These are phyloP conservation scores for Saturnispora halmiae DNA, from an alignment of 805 yeast genomes.

Conservation along the genomic window DNA sequence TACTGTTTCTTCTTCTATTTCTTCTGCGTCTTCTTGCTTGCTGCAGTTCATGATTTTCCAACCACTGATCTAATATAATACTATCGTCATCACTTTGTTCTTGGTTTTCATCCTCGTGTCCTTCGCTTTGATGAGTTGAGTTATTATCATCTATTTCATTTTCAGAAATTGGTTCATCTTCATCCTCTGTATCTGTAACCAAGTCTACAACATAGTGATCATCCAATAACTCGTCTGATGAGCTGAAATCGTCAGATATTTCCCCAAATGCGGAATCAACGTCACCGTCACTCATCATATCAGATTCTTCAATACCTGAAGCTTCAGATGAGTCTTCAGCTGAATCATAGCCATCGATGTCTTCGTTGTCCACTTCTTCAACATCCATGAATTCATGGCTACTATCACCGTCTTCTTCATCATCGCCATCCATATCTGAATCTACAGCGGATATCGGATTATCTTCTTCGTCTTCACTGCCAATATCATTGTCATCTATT, in stretches of 20 bases:
- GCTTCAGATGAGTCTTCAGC: background rate
- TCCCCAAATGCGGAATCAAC: constrained; percentile 8
- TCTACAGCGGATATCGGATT: constrained; percentile 22
- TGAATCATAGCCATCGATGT: constrained; percentile 17
- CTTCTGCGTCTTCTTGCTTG: constrained; percentile 17
- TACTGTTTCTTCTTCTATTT: constrained; percentile 9
- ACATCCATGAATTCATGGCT: constrained; percentile 14
- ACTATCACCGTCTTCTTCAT: constrained; percentile 24
- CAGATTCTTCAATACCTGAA: background rate
- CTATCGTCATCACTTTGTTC: constrained; percentile 24
- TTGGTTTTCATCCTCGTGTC: constrained; percentile 12
- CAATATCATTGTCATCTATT: constrained; percentile 22
- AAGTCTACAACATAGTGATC: constrained; percentile 24
- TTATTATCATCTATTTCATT: constrained; percentile 13
- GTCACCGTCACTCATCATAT: constrained; percentile 1
- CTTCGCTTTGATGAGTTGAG: constrained; percentile 6
- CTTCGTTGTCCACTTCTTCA: constrained; percentile 15
- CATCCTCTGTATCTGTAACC: constrained; percentile 13
- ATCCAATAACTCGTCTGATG: constrained; percentile 21
- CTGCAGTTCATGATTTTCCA: constrained; percentile 24
- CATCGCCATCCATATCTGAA: constrained; percentile 28
- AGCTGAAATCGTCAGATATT: constrained; percentile 10
- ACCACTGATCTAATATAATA: constrained; percentile 27
- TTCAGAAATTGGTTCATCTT: constrained; percentile 18
- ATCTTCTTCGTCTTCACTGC: constrained; percentile 29